Evolutionary conservation across 495 filamentous ascomycete genomes (phyloP), one percentile per base, ranked within the genome.

Genomic region (Astrocystis sublimbata): DNA sequence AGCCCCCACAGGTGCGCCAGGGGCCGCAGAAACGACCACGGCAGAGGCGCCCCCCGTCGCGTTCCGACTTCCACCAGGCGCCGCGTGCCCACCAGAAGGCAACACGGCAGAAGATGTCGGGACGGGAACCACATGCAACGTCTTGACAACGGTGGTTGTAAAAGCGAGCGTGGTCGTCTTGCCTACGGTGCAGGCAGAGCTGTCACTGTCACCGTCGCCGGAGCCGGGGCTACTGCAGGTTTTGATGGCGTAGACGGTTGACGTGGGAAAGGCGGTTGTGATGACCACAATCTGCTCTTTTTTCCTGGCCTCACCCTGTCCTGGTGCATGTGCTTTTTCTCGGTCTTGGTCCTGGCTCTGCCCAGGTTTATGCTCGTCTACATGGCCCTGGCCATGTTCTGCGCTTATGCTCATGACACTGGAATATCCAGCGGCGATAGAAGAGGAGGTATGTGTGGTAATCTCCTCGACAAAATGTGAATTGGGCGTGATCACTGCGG

Each of bases 131-230:
- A 68, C 46, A 23, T 23, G 31, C 9, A 61, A 17, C 23, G 66
- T 68, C 40, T 58, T 51, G 9, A 51, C 10, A 21, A 63, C 6
- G 45, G 66, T 66, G 5, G 63, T 31, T 3, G 62, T 66, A 5
- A 66, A 15, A 1, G 65, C 56, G 15, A 40, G 35, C 36, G 66
- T 68, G 1, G 60, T 63, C 15, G 60, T 68, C 17, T 31, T 55
- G 45, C 60, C 60, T 0, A 59, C 36, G 0, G 58, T 47, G 59
- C 62, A 68, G 6, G 52, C 28, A 4, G 19, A n/a, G n/a, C n/a
- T n/a, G n/a, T n/a, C n/a, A n/a, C n/a, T n/a, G n/a, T n/a, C 9
- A 15, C n/a, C 43, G 43, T 60, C 57, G 10, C n/a, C 41, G 12
- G 19, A 21, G 15, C 49, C n/a, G n/a, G n/a, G n/a, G n/a, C n/a